Base-by-base conservation (phyloP, 805 yeast genomes). In the Candida vaughaniae region DNA sequence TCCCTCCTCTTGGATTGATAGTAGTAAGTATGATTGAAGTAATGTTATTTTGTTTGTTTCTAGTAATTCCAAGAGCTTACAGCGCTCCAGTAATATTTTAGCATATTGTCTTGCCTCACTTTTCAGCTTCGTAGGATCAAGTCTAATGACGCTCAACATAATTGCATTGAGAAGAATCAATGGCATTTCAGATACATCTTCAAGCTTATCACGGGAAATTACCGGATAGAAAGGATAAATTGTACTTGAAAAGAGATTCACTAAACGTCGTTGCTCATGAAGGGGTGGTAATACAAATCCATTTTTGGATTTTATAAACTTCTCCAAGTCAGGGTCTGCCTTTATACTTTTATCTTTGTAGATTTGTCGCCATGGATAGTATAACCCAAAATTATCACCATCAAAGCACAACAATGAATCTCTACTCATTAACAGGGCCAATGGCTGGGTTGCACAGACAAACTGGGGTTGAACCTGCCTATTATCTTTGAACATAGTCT, bases 1-100 rank as follows among this genome's bases (percentile, higher is more conserved):
- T 2, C 58, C 51, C 30, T 58, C 64, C 36, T 58, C 64, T 23
- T 58, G 58, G 8, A 48, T 41, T 36, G 57, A 51, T 25, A 57
- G 33, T 22, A 58, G 36, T 8, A 55, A 29, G 27, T 39, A 56
- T 1, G 58, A 27, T 39, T 58, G 62, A 20, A 57, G 52, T 27
- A 58, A 40, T 1, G 55, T 42, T n/a, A 58, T 43, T 22, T 58
- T 58, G 30, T 55, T 52, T 2, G 40, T 41, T 25, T 57, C 62
- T 6, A 44, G 46, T 7, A 53, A 38, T 28, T 55, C 55, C 18
- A 58, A 36, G 6, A 51, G 43, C 30, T 48, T 49, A 35, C 62
- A 56, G 22, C 53, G 45, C 19, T 45, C 46, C 17, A 48, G 48
- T 15, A 55, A 45, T 7, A 20, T 34, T n/a, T 49, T 51, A 5